A percentile compares a stretch with the other conserved stretches of the same genome.
phyloP scores from a whole-genome alignment of 2,329 filamentous ascomycete genomes.

The Apiospora phragmitis region DNA sequence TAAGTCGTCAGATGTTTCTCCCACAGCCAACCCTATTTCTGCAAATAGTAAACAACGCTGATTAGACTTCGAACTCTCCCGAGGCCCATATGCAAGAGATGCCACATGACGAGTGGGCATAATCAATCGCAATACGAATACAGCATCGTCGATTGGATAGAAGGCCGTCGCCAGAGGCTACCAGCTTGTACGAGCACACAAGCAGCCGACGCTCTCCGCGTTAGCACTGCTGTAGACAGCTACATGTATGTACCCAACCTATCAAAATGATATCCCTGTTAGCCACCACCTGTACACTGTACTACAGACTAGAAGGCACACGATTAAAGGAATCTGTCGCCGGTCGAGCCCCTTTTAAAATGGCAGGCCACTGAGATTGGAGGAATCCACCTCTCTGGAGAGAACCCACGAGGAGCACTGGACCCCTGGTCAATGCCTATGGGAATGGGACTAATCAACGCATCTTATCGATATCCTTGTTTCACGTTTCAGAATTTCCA shows the following conservation, averaged over 20 bases:
- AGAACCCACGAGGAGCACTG: not conserved
- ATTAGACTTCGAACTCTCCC: not conserved
- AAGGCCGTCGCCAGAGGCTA: not conserved
- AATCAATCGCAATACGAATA: not conserved
- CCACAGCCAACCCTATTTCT: not conserved
- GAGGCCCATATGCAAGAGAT: not conserved
- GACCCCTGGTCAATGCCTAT: conserved; percentile 2
- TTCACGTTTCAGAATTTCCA: conserved; percentile 8
- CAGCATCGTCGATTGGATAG: not conserved
- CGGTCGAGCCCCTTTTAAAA: not conserved
- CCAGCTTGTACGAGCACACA: conserved; percentile 3
- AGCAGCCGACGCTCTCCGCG: not conserved
- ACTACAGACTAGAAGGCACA: not conserved
- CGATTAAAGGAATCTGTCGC: not conserved
- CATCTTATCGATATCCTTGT: conserved; percentile 7
- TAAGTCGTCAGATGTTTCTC: not conserved
- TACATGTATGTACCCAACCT: not conserved
- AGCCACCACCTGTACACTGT: not conserved
- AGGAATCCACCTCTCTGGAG: conserved; percentile 5
- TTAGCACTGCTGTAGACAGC: not conserved
- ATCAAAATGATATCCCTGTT: not conserved
- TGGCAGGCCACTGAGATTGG: not conserved
- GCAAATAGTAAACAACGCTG: not conserved
- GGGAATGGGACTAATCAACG: conserved; percentile 1
- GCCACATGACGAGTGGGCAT: not conserved